phyloP scores from a whole-genome alignment of 1,284 basidiomycete genomes.

The Pseudozyma sp. region DNA sequence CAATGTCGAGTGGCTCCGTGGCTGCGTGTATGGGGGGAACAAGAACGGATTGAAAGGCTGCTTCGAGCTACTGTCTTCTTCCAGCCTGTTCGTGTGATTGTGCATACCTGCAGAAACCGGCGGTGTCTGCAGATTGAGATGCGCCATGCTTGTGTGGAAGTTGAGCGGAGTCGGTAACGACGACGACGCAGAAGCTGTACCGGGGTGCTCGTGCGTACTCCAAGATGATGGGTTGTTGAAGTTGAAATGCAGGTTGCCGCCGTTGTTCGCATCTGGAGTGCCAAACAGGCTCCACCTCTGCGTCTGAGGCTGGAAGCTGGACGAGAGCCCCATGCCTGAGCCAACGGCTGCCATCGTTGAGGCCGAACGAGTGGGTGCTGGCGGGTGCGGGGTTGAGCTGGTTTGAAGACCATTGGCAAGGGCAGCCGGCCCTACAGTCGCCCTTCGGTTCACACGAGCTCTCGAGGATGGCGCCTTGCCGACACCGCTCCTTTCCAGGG shows the following conservation, averaged over 20 bases:
- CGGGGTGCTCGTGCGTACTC: conserved; percentile 11
- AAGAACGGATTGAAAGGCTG: conserved; percentile 51
- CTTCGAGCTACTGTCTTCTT: conserved; percentile 15
- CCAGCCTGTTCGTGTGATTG: conserved; percentile 3
- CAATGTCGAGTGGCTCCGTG: conserved; percentile 3
- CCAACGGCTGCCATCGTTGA: conserved; percentile 9
- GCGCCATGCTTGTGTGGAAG: conserved; percentile 52
- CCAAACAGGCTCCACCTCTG: conserved; percentile 50
- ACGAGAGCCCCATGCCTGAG: conserved; percentile 22
- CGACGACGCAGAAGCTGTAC: conserved; percentile 31
- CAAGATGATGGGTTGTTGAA: conserved; percentile 24
- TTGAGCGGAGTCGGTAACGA: conserved; percentile 40
- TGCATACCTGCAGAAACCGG: conserved; percentile 17
- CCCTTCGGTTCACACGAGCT: conserved; percentile 39
- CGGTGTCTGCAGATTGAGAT: conserved; percentile 50
- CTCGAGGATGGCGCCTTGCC: conserved; percentile 53
- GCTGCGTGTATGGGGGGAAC: conserved; percentile 46
- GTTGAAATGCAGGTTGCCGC: conserved; percentile 34
- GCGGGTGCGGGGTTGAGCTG: conserved; percentile 3
- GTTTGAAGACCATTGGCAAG: conserved; percentile 23
- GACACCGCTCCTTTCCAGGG: conserved; percentile 45
- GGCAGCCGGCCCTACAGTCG: conserved; percentile 53
- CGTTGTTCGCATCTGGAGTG: conserved; percentile 20
- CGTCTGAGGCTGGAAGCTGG: conserved; percentile 39
- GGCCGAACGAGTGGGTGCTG: conserved; percentile 14